Base-by-base conservation (phyloP, 371 early-diverging fungal genomes). In the Cokeromyces recurvatus region DNA sequence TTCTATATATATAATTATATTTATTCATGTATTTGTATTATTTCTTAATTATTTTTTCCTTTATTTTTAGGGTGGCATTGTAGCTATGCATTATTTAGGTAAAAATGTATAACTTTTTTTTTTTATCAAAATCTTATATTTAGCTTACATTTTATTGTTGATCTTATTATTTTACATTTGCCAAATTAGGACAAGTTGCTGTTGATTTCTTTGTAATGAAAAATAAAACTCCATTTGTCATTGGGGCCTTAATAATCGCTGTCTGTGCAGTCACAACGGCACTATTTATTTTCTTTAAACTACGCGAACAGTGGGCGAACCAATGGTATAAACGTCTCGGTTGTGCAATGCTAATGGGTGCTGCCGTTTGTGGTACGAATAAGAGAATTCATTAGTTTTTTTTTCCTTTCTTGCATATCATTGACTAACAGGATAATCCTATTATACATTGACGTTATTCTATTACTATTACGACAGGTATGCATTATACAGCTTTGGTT, bases 271-370 rank as follows among this genome's bases (percentile, higher is more conserved):
- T 63, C 5, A 64, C 63, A 19, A 55, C 37, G 6, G 75, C 75
- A 0, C 38, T 74, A 7, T 64, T 40, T 19, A 68, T 74, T 10
- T 74, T 74, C 40, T 74, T 74, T 40, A 71, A 71, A 35, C 40
- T 74, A 37, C 62, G 75, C n/a, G 71, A 70, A 20, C 55, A 66
- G 32, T 71, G 75, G 75, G 53, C 45, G 36, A 62, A 64, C 24
- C 57, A 57, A 46, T 74, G 75, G 75, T 74, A 71, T 46, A 74
- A 68, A 35, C 56, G 75, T n/a, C 51, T 71, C 6, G 64, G 62
- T 10, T 71, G 67, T 44, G 66, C 75, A 11, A 54, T 74, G 48
- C 15, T 74, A 1, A 71, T 74, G 71, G 71, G 47, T 2, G 16
- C 64, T 37, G 75, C 75, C 36, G 69, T 68, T 1, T 71, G 67